Base-by-base conservation (phyloP, 108 stramenopile genomes). In the Nitzschia putrida region DNA sequence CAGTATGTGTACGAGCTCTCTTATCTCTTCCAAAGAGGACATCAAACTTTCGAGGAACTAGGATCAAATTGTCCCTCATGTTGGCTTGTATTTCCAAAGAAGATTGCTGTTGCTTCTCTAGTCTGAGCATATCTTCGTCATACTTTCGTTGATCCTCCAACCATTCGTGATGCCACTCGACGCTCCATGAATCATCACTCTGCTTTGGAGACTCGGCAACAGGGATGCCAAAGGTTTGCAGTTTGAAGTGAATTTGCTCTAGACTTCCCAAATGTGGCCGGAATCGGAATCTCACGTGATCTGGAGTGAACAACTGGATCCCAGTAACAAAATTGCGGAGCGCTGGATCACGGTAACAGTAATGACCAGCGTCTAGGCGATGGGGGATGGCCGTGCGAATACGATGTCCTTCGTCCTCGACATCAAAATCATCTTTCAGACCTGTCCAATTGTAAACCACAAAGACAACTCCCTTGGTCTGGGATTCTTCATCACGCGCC, bases 151-250 rank as follows among this genome's bases (percentile, higher is more conserved):
- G 61, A 11, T 44, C 0, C 8, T 1, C 7, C 22, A 74, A 25
- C 73, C 73, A 74, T 50, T 74, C 45, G 13, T 52, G 52, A 54
- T 66, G 64, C 64, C 64, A 57, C 26, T 57, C 7, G 49, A 37
- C 38, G 34, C 43, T 26, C 57, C 65, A 58, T 38, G 38, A 25
- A 2, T 37, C 41, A 16, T 40, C 57, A 20, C 16, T 16, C 38
- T 65, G 45, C 24, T 66, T 43, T 0, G 55, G 55, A 3, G 20
- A 25, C 50, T 58, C 47, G 8, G 39, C 23, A 14, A 26, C 38
- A 8, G 54, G 64, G 20, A 74, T 74, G 12, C 73, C 73, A 59
- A 43, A 74, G 11, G 73, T 74, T 52, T 74, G 63, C 3, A 74
- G 38, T 60, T 66, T 22, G 37, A 74, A 74, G 5, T 37, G 21